Base-by-base conservation (phyloP, 169 alveolate genomes). In the Cryptosporidium sp. region DNA sequence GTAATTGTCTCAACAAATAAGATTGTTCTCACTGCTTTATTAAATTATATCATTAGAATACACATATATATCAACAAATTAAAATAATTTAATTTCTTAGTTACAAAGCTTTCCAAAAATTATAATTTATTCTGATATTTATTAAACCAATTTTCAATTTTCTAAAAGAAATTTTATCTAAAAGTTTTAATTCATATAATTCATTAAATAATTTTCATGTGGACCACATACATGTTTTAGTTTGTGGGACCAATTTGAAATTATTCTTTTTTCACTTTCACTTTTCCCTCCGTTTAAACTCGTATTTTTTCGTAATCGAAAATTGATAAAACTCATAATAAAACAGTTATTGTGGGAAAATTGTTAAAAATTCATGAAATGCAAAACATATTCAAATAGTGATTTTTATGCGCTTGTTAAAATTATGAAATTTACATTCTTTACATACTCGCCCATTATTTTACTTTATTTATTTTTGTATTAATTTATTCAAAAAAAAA, bases 251-350 rank as follows among this genome's bases (percentile, higher is more conserved):
- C n/a, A 26, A 26, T 55, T n/a, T 55, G 5, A 6, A 26, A n/a
- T 26, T 55, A 26, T 55, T 55, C 67, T n/a, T 2, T 55, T 55
- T 48, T 48, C 3, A 26, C 14, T 23, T 55, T 55, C 5, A 6
- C 67, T n/a, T 55, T 55, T 55, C 67, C 67, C 67, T 55, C 67
- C 67, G 29, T 55, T 55, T 55, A 55, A 26, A 23, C 67, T 55
- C 67, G 35, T 55, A 55, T 26, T 55, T 55, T 55, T 55, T 55
- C 67, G 8, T 8, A 55, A 55, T 55, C 67, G 67, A 2, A 55
- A n/a, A 55, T 55, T 55, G 1, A 55, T 16, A 18, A 55, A 55
- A 35, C 3, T 18, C 23, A 55, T 14, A 26, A 7, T 23, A 3
- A 23, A 55, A 55, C 5, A 3, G 1, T 55, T 12, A 55, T 55